Percentiles rank a stretch among this genome's conserved stretches.
These are phyloP conservation scores for Trypanosoma scelopori DNA, from an alignment of 208 protist species.

Conservation along the genomic window DNA sequence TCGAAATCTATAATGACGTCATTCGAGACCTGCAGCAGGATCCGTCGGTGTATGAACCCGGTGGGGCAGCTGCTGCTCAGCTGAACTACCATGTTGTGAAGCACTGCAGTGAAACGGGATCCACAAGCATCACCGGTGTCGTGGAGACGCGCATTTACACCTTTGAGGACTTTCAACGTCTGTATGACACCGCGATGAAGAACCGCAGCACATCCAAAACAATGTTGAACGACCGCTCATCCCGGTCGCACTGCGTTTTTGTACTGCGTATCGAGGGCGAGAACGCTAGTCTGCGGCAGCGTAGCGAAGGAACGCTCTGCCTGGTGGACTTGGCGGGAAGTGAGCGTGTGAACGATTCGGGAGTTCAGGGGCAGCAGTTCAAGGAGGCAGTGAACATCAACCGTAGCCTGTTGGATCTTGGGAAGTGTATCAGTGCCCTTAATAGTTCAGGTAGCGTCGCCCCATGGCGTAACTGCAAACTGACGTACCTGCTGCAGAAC, in stretches of 20 bases:
- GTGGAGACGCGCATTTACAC: conserved; percentile 37
- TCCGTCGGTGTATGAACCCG: conserved; percentile 60
- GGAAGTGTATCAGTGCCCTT: conserved; percentile 92
- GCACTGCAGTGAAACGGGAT: conserved; percentile 42
- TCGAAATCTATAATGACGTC: conserved; percentile 93
- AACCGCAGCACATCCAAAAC: conserved; percentile 82
- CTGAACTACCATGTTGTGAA: conserved; percentile 68
- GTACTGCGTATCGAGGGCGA: conserved; percentile 69
- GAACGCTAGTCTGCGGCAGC: conserved; percentile 66
- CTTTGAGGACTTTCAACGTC: conserved; percentile 59
- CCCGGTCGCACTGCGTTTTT: conserved; percentile 91
- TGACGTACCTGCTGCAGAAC: conserved; percentile 91
- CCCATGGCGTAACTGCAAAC: conserved; percentile 91
- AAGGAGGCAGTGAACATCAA: conserved; percentile 95
- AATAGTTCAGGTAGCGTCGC: conserved; percentile 59
- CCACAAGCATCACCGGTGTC: conserved; percentile 72
- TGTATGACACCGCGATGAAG: conserved; percentile 64
- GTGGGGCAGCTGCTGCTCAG: conserved; percentile 27
- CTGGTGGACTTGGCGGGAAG: conserved; percentile 95
- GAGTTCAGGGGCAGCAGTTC: conserved; percentile 82
- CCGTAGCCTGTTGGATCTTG: conserved; percentile 82
- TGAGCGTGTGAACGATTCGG: conserved; percentile 91
- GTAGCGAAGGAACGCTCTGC: conserved; percentile 76
- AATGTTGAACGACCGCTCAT: conserved; percentile 87
- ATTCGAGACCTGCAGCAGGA: conserved; percentile 85